Evolutionary conservation across 345 rosid genomes (phyloP), one percentile per base, ranked within the genome.

Genomic region (Eucalyptus curtisii): DNA sequence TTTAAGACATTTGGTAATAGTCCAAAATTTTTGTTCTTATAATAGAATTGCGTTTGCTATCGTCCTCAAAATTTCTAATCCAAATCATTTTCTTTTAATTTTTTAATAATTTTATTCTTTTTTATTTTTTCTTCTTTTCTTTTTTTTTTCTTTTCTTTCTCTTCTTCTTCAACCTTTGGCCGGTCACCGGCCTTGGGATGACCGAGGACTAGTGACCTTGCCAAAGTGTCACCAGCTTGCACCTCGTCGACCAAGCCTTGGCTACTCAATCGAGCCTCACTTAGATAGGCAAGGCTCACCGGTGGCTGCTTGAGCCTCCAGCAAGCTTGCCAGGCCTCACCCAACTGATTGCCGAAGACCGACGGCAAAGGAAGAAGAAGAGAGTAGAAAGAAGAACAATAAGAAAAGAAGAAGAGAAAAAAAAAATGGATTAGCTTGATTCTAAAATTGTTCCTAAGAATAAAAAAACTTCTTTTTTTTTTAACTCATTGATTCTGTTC

Each of bases 291-390:
- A 0, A 52, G 57, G 10, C 57, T 19, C 5, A 0, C 4, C 0
- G 0, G 0, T 8, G 2, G 57, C 10, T 52, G 0, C 0, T 0
- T 52, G 25, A 52, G 57, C 57, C 5, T 52, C 57, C 0, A 20
- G 0, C 0, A 0, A 52, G 0, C 25, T 52, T 0, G 0, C 5
- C 0, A 52, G 0, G 0, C 25, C 57, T 52, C 10, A 0, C 57
- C 57, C 10, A 52, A 8, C 2, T 2, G 0, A 52, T 52, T 0
- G 5, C 1, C 2, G 0, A 52, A 52, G 25, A 52, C 57, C 0
- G 0, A 3, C 25, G 0, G 2, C 0, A 0, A 19, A 19, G 55
- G 10, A 52, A 52, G 57, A 52, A 52, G 25, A 52, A 52, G 57
- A 52, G 57, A 52, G 25, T 52, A 52, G 0, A 0, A 52, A 52